Evolutionary conservation across 1,284 basidiomycete genomes (phyloP), one percentile per base, ranked within the genome.

Genomic region (Cerioporus squamosus): DNA sequence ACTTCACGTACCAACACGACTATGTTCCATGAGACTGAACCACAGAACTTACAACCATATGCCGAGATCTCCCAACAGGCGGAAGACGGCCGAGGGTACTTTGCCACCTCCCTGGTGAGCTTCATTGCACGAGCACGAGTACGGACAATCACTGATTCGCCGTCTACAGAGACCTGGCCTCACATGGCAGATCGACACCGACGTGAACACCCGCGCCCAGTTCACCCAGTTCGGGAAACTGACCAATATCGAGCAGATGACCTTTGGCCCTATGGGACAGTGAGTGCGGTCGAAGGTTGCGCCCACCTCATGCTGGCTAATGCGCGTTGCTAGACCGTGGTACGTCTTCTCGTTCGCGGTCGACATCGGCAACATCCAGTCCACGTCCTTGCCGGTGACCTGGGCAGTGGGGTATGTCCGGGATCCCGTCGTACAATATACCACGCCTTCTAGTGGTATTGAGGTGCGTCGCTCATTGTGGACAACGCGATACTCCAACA

Each of bases 401-500:
- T 71, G 66, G 68, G 48, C 63, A 10, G 42, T 71, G 5, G 69
- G 68, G 2, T 58, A 61, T n/a, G 57, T 65, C 5, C 64, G 69
- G 3, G 59, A 67, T 44, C 67, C 69, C 5, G 44, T 59, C 0
- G 63, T 67, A 31, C 12, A 56, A 26, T 69, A 63, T 42, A 63
- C 53, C 2, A 61, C 54, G 4, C 20, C 61, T 3, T 44, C 51
- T 7, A 62, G 59, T 55, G 66, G n/a, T 53, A 70, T 52, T 17
- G 58, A 69, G 40, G 24, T 57, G 3, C 68, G 71, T 8, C 59
- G 55, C 15, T 61, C 71, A 12, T 73, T 67, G 59, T 74, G 63
- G 45, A 59, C 44, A 18, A 57, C 66, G 6, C 53, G 64, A 14
- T 68, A 68, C 15, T 14, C 49, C 3, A 49, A 51, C 24, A 60